Conservation (phyloP, 73 alveolate species). For the Stentor roeselii region DNA sequence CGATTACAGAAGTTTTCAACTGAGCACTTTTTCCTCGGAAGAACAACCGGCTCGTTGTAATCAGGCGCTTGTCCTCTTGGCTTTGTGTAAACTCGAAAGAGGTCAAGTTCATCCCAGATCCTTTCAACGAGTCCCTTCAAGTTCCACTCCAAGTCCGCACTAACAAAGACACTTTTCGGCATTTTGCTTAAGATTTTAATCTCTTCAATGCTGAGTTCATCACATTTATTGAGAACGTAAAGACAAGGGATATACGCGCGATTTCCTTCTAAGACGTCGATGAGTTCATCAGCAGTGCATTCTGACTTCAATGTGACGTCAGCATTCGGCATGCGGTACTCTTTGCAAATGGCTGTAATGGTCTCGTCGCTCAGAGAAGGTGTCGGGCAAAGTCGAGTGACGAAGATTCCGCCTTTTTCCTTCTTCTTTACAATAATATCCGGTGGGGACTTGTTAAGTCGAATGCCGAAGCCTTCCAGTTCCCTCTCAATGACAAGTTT, state of each 20-base stretch:
- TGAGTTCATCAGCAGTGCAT: slow-evolving; percentile 95
- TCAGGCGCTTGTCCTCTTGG: slow-evolving; percentile 75
- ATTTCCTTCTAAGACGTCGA: slow-evolving; percentile 98
- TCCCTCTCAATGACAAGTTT: slow-evolving; percentile 96
- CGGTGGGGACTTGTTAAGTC: slow-evolving; percentile 94
- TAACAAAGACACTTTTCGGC: slow-evolving; percentile 96
- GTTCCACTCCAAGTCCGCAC: slow-evolving; percentile 98
- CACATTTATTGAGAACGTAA: slow-evolving; percentile 96
- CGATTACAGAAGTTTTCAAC: slow-evolving; percentile 90
- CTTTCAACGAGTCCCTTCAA: slow-evolving; percentile 95
- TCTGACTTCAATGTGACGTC: slow-evolving; percentile 84
- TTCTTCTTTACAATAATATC: slow-evolving; percentile 84
- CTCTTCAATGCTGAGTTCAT: slow-evolving; percentile 88
- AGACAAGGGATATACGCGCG: slow-evolving; percentile 96
- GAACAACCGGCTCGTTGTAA: slow-evolving; percentile 66
- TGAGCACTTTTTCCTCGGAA: slow-evolving; percentile 73
- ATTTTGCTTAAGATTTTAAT: slow-evolving; percentile 76
- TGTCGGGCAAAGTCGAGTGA: slow-evolving; percentile 66
- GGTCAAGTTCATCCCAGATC: slow-evolving; percentile 96
- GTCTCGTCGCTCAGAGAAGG: slow-evolving; percentile 87
- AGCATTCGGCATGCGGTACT: slow-evolving; percentile 89
- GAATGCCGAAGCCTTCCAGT: slow-evolving; percentile 98
- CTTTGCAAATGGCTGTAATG: slow-evolving; percentile 61
- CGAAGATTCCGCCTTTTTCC: slow-evolving; percentile 92
- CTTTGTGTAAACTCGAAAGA: slow-evolving; percentile 96